Evolutionary conservation across 805 yeast species (phyloP), one percentile per base, ranked within the genome.

Genomic region (Kregervanrija delftensis): DNA sequence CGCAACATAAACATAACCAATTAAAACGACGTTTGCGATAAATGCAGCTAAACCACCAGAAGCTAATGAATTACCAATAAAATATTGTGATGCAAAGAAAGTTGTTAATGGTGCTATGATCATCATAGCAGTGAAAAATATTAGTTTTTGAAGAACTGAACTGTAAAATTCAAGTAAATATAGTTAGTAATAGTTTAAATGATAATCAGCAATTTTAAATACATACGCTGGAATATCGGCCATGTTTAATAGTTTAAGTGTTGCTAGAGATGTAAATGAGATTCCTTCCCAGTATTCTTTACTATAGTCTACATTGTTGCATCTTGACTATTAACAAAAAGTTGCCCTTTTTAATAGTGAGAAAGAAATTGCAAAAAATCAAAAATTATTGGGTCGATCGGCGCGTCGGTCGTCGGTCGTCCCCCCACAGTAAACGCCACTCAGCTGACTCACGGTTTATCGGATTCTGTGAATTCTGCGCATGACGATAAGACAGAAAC

Each of bases 41-140:
- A 77, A 69, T 2, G 93, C 93, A 33, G 90, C 87, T n/a, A 81
- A 57, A 3, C 93, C 93, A 36, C 95, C 95, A 41, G 88, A 80
- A 11, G 82, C 66, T 11, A 85, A 62, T 1, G 89, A 75, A 55
- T 76, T 84, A 39, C 68, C 70, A 33, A 57, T 53, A 8, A 60
- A 12, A 4, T 49, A 40, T 14, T 54, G 45, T 17, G 54, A 45
- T 6, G 65, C 48, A 59, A 86, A 86, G 62, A 86, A 86, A 1
- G 83, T 67, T 28, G 73, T 43, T 49, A 86, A 56, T 17, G 95
- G 95, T 40, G 79, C 71, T 17, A 76, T 63, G 42, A 86, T 78
- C 93, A 86, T 86, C 46, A 86, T 80, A 5, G 72, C 83, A 11
- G 95, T 85, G 71, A 82, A 85, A 55, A 82, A 71, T 63, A 84